Base-by-base conservation (phyloP, 768 basidiomycete genomes). In the Naematelia aurantialba region DNA sequence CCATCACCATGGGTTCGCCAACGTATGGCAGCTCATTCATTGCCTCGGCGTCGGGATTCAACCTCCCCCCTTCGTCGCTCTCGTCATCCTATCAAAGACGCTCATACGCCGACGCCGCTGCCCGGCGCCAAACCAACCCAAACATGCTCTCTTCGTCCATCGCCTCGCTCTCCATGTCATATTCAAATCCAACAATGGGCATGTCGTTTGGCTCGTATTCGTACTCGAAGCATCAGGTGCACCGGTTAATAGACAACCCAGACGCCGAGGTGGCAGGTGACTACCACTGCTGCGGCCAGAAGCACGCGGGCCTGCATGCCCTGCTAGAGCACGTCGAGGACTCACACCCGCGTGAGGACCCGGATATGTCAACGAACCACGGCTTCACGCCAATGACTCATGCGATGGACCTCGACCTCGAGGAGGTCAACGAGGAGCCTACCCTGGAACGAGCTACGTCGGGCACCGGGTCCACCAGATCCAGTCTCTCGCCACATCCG, bases 291-390 rank as follows among this genome's bases (percentile, higher is more conserved):
- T 76, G 75, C 49, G 69, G 69, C 12, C 54, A 60, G 29, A 63
- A 64, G 0, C 69, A 72, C 52, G 61, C 56, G 11, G 71, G 69
- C 13, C 55, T 76, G 22, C 75, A 76, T 50, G 73, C 67, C 21
- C 55, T 76, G 14, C 50, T 76, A 42, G 75, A 76, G 55, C 75
- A 76, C 52, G 75, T 76, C 19, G 72, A 74, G 39, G 72, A 73
- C 27, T 57, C 58, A 12, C 73, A 74, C 56, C 72, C 73, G 19
- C 70, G 68, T 58, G 50, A 52, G 13, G 64, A 69, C 39, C 55
- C 65, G 22, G 61, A 70, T 45, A 62, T 59, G 51, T 63, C 61
- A 4, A 50, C 42, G 17, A 21, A 56, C 27, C 49, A 55, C 4
- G 66, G 65, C 10, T 73, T 70, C 52, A 68, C 70, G 34, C 70